Conservation (phyloP, 108 stramenopile genomes). For the Craspedostauros australis region DNA sequence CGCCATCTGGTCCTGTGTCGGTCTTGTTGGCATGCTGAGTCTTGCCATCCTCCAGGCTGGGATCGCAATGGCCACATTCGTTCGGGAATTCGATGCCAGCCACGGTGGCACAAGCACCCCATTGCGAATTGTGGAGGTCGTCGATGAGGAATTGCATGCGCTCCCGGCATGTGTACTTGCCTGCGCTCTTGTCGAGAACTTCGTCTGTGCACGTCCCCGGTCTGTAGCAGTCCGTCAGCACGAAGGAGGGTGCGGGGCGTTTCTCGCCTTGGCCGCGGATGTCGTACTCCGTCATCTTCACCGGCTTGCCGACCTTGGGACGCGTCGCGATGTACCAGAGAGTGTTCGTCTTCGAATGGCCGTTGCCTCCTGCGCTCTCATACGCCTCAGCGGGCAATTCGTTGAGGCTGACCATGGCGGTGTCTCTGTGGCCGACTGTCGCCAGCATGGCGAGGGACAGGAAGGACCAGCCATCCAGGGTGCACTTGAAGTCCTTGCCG, state of each 20-base stretch:
- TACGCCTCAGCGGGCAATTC: conserved; percentile 48
- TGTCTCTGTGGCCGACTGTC: conserved; percentile 59
- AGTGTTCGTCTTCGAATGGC: conserved; percentile 69
- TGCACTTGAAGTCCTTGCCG: conserved; percentile 36
- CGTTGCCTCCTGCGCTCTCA: conserved; percentile 63
- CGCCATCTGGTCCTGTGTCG: conserved; percentile 1
- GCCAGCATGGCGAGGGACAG: conserved; percentile 58
- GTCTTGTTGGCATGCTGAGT: conserved; percentile 1
- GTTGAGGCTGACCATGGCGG: conserved; percentile 35
- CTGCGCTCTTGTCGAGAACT: conserved; percentile 38
- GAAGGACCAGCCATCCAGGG: conserved; percentile 58
- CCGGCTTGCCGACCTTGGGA: conserved; percentile 34
- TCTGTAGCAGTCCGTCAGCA: conserved; percentile 44
- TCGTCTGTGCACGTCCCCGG: conserved; percentile 57
- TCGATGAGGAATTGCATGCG: conserved; percentile 65
- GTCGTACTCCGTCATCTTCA: conserved; percentile 15
- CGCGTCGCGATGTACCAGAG: conserved; percentile 76
- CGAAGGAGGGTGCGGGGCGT: conserved; percentile 19
- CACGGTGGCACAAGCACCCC: conserved; percentile 56
- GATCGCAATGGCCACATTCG: conserved; percentile 53
- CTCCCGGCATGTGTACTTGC: conserved; percentile 50
- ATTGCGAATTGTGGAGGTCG: conserved; percentile 30
- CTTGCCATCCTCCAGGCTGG: conserved; percentile 16
- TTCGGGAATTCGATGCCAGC: conserved; percentile 39
- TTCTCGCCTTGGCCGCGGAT: conserved; percentile 20